Conservation (phyloP, 225 moss, liverwort and hornwort genomes). For the Thuidium tamariscinum region DNA sequence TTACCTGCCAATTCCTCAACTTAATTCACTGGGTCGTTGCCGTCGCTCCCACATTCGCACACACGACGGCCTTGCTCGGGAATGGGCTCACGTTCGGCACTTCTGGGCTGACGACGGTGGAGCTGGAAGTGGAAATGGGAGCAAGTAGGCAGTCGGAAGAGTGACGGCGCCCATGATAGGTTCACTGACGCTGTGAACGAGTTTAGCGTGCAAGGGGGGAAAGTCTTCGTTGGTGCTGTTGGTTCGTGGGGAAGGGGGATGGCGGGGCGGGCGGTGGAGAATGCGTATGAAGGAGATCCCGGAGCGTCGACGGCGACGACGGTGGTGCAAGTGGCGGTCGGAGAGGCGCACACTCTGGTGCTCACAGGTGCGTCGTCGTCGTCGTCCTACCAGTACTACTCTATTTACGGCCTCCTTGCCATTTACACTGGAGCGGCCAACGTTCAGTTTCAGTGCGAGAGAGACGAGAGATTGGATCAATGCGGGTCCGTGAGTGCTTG, state of each 20-base stretch:
- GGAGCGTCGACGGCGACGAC: not conserved
- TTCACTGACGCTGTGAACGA: not conserved
- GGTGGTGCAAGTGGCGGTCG: constrained; percentile 42
- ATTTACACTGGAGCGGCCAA: not conserved
- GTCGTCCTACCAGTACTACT: not conserved
- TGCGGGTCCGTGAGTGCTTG: not conserved
- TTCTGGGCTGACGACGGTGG: not conserved
- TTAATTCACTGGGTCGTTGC: not conserved
- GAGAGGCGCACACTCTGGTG: constrained; percentile 42
- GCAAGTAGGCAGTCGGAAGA: not conserved
- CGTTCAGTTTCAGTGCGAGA: not conserved
- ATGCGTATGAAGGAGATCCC: constrained; percentile 3
- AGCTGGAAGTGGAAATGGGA: not conserved
- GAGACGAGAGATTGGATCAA: not conserved
- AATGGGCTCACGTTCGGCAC: not conserved
- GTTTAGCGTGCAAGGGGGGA: not conserved
- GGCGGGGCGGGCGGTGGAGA: constrained; percentile 3
- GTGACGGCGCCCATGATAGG: not conserved
- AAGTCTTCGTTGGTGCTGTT: not conserved
- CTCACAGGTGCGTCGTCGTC: constrained; percentile 24
- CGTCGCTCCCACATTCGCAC: not conserved
- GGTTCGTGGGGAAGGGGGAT: not conserved
- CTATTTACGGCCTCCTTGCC: not conserved
- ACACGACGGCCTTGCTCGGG: not conserved
- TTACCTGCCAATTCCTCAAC: not conserved